phyloP scores from a whole-genome alignment of 768 basidiomycete species.

The Rhodotorula diobovata region DNA sequence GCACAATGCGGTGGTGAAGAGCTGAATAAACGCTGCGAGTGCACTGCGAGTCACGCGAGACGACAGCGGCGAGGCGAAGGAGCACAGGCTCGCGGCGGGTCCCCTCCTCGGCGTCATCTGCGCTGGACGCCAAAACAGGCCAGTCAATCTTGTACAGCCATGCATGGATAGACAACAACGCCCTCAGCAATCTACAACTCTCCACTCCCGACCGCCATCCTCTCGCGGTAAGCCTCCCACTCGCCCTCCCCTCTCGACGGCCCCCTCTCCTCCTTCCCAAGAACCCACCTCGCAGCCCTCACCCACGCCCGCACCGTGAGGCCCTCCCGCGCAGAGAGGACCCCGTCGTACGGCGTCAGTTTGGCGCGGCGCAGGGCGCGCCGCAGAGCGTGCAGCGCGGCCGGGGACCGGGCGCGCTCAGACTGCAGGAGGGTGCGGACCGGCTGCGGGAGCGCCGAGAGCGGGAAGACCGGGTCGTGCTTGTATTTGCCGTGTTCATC shows the following conservation, averaged over 20 bases:
- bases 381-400: constrained; percentile 47
- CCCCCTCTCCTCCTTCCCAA: constrained; percentile 55
- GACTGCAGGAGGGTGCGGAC: constrained; percentile 53
- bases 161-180: not conserved
- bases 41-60: too few relatives aligned
- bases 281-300: constrained; percentile 60
- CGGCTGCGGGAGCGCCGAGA: constrained; percentile 4
- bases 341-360: constrained; percentile 60
- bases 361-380: constrained; percentile 46
- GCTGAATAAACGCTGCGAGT: too few relatives aligned
- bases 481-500: constrained; percentile 5
- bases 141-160: not conserved
- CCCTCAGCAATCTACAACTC: constrained; percentile 15
- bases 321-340: constrained; percentile 55
- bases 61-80: too few relatives aligned
- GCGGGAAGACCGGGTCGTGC: constrained; percentile 42
- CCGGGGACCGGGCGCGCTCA: constrained; percentile 56
- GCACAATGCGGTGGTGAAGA: too few relatives aligned
- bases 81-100: too few relatives aligned
- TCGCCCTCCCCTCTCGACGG: constrained; percentile 53
- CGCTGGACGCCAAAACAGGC: too few relatives aligned
- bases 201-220: constrained; percentile 65
- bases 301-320: constrained; percentile 74
- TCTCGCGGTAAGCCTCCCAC: constrained; percentile 61
- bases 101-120: too few relatives aligned